These are phyloP conservation scores for Pontederia paniculata DNA, from an alignment of 176 grass and related monocot genomes.

Conservation along the genomic window DNA sequence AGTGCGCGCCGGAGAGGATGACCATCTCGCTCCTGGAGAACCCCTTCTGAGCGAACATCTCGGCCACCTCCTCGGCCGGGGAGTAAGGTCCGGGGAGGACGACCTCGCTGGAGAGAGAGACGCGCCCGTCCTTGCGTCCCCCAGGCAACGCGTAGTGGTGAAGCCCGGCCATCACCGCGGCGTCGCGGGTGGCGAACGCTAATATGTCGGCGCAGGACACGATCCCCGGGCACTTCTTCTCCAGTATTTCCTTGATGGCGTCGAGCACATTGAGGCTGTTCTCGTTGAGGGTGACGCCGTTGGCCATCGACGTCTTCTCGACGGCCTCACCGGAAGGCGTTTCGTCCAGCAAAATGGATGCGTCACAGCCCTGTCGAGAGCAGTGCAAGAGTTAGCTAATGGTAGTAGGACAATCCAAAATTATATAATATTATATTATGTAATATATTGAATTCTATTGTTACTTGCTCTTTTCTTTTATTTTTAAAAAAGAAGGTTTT, in stretches of 20 bases:
- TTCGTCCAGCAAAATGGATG: slow-evolving; percentile 40
- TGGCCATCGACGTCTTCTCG: slow-evolving; percentile 40
- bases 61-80: slow-evolving; percentile 15
- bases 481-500: too few relatives aligned
- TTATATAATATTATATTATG: too few relatives aligned
- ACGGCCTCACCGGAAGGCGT: slow-evolving; percentile 24
- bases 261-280: slow-evolving; percentile 28
- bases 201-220: slow-evolving; percentile 38
- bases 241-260: slow-evolving; percentile 19
- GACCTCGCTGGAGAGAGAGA: slow-evolving; percentile 29
- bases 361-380: slow-evolving; percentile 34
- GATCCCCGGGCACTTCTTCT: slow-evolving; percentile 30
- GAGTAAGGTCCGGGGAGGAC: slow-evolving; percentile 28
- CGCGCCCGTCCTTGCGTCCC: slow-evolving; percentile 30
- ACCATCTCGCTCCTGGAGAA: slow-evolving; percentile 41
- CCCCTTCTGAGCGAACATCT: slow-evolving; percentile 17
- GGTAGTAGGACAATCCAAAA: too few relatives aligned
- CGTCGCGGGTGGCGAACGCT: slow-evolving; percentile 26
- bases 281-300: slow-evolving; percentile 30
- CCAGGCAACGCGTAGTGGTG: slow-evolving; percentile 19
- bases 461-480: too few relatives aligned
- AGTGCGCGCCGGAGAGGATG: slow-evolving; percentile 44
- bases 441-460: too few relatives aligned
- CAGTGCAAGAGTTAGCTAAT: background rate
- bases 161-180: slow-evolving; percentile 26